Evolutionary conservation across 2,329 filamentous ascomycete species (phyloP), one percentile per base, ranked within the genome.

Genomic region (Verticillium klebahnii): DNA sequence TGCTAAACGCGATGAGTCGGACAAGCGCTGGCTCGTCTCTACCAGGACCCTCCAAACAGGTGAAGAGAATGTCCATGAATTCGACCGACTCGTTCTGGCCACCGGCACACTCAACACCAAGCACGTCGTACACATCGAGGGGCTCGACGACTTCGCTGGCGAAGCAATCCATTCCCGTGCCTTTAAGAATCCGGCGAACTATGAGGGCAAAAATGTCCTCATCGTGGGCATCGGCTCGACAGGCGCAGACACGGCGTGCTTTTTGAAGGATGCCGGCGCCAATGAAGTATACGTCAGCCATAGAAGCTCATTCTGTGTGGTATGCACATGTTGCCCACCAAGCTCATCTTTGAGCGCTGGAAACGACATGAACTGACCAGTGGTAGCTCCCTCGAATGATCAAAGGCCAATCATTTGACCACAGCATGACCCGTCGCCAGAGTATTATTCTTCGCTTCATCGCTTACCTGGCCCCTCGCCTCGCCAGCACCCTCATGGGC

Each of bases 171-270:
- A 67, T 58, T 66, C 62, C 1, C 45, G 60, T 7, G 57, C 63
- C 4, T 67, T 65, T 40, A 65, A 66, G n/a, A 60, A 65, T 9
- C 56, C 63, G 0, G 32, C 56, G 7, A 23, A 31, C 15, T 67
- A 65, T 58, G 56, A 61, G 25, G 65, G 25, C 5, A 60, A 68
- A n/a, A 67, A 94, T 71, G 79, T 94, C 50, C 78, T 94, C 64
- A 80, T 94, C 67, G 91, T 94, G 68, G 91, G 91, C 61, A 90
- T 86, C 65, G 91, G 91, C 66, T 91, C 91, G 14, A 94, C 91
- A 1, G 91, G 91, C 12, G 83, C 90, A 3, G 91, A 91, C 40
- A 91, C 63, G 1, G 62, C 61, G 11, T 57, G 61, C 1, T 61
- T 60, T 11, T 34, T 68, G 5, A 60, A 54, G 5, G 36, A 9